phyloP scores from a whole-genome alignment of 2,329 filamentous ascomycete genomes.

The Aspergillus uvarum region DNA sequence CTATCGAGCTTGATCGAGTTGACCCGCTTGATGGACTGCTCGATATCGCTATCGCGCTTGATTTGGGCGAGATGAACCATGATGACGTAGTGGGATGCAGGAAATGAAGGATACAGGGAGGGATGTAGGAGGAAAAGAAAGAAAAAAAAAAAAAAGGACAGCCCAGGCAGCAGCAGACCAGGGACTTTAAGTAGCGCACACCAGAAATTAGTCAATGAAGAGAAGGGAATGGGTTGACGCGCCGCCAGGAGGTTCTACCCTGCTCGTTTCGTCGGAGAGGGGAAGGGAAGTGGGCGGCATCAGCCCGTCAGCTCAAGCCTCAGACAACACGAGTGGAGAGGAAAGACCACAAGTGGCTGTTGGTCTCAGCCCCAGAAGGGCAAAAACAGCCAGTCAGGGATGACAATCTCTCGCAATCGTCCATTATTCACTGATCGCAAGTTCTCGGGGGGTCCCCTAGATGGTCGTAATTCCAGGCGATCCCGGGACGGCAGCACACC shows the following conservation, averaged over 20 bases:
- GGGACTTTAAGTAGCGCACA: neutral
- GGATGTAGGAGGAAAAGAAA: neutral
- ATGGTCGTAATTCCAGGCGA: neutral
- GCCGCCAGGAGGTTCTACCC: neutral
- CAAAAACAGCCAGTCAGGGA: neutral
- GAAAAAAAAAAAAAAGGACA: neutral
- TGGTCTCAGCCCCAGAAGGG: conserved; percentile 4
- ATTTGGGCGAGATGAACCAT: conserved; percentile 47
- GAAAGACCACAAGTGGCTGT: conserved; percentile 1
- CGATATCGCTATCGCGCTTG: conserved; percentile 37
- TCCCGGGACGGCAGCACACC: neutral
- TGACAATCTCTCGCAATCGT: neutral
- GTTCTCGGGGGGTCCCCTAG: neutral
- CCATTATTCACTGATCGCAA: neutral
- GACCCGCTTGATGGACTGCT: conserved; percentile 41
- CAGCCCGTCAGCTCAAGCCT: conserved; percentile 1
- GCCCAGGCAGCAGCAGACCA: neutral
- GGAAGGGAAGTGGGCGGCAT: neutral
- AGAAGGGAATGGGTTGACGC: neutral
- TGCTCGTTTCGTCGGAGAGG: neutral
- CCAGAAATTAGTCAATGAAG: neutral
- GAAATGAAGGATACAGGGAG: conserved; percentile 1
- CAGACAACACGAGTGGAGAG: conserved; percentile 5
- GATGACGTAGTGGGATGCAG: conserved; percentile 2
- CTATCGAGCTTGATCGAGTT: conserved; percentile 49